Base-by-base conservation (phyloP, 179 eudicot genomes). In the Silene noctiflora region DNA sequence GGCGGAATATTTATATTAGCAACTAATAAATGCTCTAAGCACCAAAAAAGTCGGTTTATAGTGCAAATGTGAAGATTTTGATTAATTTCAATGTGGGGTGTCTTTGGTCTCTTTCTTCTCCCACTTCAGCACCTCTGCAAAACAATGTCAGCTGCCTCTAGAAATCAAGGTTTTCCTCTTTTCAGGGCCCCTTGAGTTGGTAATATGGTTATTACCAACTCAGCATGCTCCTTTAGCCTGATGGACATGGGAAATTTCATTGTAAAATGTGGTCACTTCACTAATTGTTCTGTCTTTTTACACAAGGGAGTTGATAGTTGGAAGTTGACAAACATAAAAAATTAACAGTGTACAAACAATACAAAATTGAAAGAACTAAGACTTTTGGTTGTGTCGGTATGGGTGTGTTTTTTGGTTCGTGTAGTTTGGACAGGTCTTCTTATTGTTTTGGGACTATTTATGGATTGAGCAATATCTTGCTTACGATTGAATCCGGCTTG, bases 311-410 rank as follows among this genome's bases (percentile, higher is more conserved):
- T 67, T 9, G 33, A 21, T 19, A 35, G 1, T 14, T 67, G 71
- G 10, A 46, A 69, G 33, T 22, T 22, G 59, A 10, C 5, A 59
- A 69, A 22, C 59, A 69, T 69, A 69, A 69, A 69, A 69, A 69
- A 21, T 68, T 68, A 68, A 17, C 4, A 13, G 1, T 12, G 48
- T 10, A 17, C 53, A 20, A 39, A 8, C 20, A 67, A 5, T 69
- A 44, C 72, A 69, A 27, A 27, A 65, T 22, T 17, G 13, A 44
- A 10, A 69, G 56, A 69, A 69, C n/a, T 44, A n/a, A 53, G 62
- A 51, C 11, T 53, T 25, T 21, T 9, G 62, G 61, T 25, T 51
- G 39, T 9, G 20, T 55, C 19, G 14, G 22, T 48, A 22, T 24
- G 12, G 62, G 61, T 25, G 61, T 16, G 13, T 0, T 24, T 71